Evolutionary conservation across 257 asterid species (phyloP), one percentile per base, ranked within the genome.

Genomic region (Solanum megistacrolobum): DNA sequence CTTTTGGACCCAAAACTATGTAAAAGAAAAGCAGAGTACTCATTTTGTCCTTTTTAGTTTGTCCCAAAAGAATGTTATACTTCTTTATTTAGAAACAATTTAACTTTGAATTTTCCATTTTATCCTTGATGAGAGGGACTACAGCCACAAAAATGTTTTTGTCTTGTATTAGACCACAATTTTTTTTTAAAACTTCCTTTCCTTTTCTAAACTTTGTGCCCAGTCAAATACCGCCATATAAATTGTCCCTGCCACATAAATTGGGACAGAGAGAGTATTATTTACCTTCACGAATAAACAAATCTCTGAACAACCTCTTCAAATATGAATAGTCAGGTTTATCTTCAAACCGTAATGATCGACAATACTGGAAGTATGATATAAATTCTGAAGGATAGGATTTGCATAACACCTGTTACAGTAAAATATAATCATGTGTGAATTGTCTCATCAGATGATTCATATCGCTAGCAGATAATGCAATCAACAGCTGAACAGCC

Each of bases 251-350:
- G 29, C 16, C 48, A 73, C 29, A 35, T 4, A 74, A 36, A 36
- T 36, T 74, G 55, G 83, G 11, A 36, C 10, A 27, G 83, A 11
- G 10, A 5, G 9, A 73, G 79, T 76, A 41, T 62, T 68, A 60
- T 31, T 84, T 93, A 96, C 98, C 98, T 94, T 95, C 98, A 83
- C 99, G 98, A 73, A 96, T 96, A 91, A 96, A 96, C 87, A 96
- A 93, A 89, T 96, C 99, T 76, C 98, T 93, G 94, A 96, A 96
- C 86, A 96, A 98, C 92, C 98, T 93, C 94, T 95, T 96, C 89
- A 96, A 92, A 92, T 96, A 96, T 73, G 99, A 95, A 91, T 96
- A 96, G 89, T 96, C 96, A 60, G 98, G 98, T 88, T 95, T 96
- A 93, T 95, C 98, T 90, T 96, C 99, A 86, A 96, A 96, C 68